These are phyloP conservation scores for Pythium diclinum DNA, from an alignment of 352 stramenopile genomes.

Conservation along the genomic window DNA sequence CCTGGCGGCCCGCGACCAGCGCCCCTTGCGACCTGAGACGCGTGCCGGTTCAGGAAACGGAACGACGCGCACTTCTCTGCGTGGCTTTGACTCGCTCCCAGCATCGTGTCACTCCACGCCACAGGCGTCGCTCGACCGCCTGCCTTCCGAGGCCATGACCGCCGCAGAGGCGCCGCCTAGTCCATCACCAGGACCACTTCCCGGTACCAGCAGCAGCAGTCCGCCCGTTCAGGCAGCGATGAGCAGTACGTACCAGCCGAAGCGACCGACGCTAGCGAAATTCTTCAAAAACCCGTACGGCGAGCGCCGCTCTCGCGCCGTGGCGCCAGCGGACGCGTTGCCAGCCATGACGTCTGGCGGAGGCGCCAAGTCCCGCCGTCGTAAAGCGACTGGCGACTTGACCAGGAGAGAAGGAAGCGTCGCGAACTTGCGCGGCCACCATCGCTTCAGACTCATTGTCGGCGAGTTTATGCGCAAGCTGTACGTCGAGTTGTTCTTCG, in stretches of 20 bases:
- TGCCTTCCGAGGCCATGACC: slow-evolving; percentile 18
- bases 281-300: slow-evolving; percentile 63
- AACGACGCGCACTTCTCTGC: slow-evolving; percentile 7
- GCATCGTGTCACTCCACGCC: slow-evolving; percentile 19
- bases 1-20: slow-evolving; percentile 4
- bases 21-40: not conserved
- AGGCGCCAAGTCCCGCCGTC: slow-evolving; percentile 22
- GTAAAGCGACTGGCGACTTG: slow-evolving; percentile 44
- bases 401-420: slow-evolving; percentile 32
- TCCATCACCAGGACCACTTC: not conserved
- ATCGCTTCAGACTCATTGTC: slow-evolving; percentile 50
- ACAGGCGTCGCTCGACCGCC: slow-evolving; percentile 10
- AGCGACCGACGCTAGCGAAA: slow-evolving; percentile 52
- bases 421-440: slow-evolving; percentile 30
- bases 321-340: slow-evolving; percentile 47
- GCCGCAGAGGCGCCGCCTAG: not conserved
- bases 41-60: not conserved
- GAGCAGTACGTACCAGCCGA: slow-evolving; percentile 43
- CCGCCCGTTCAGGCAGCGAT: slow-evolving; percentile 27
- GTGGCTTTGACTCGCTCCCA: slow-evolving; percentile 20
- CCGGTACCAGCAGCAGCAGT: slow-evolving; percentile 8
- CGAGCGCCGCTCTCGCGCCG: slow-evolving; percentile 54
- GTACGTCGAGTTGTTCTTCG: slow-evolving; percentile 86
- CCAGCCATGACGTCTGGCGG: not conserved
- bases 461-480: slow-evolving; percentile 83